These are phyloP conservation scores for Nothophoma quercina DNA, from an alignment of 2,329 filamentous ascomycete species.

Conservation along the genomic window DNA sequence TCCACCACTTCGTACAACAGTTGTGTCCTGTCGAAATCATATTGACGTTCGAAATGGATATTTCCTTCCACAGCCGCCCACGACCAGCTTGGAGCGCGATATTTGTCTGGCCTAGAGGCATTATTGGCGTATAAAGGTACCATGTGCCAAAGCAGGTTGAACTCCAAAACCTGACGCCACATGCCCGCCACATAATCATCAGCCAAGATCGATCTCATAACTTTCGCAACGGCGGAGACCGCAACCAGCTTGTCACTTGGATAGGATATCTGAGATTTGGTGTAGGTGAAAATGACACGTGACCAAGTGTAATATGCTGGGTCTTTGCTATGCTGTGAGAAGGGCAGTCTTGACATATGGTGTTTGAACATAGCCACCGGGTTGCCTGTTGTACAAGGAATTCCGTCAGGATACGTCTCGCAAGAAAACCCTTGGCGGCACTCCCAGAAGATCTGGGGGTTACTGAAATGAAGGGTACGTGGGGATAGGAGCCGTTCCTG, in stretches of 20 bases:
- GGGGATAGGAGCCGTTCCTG: conserved; percentile 27
- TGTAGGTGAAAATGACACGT: not conserved
- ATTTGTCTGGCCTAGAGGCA: not conserved
- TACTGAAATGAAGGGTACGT: conserved; percentile 24
- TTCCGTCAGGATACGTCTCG: conserved; percentile 12
- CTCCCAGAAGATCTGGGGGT: conserved; percentile 29
- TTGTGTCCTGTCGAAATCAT: not conserved
- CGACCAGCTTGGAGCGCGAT: conserved; percentile 23
- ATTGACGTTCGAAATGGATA: too few relatives aligned
- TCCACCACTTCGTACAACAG: conserved; percentile 9
- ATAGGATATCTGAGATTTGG: not conserved
- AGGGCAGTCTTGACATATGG: too few relatives aligned
- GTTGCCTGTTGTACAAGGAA: not conserved
- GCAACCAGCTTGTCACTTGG: conserved; percentile 19
- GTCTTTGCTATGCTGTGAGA: too few relatives aligned
- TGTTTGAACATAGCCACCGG: not conserved
- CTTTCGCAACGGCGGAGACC: conserved; percentile 21
- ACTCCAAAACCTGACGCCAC: conserved; percentile 13
- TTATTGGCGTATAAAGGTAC: not conserved
- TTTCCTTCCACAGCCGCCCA: conserved; percentile 21
- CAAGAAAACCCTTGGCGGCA: conserved; percentile 13
- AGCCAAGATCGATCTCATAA: not conserved
- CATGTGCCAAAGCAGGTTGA: conserved; percentile 1
- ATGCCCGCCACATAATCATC: conserved; percentile 21
- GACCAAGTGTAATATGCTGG: not conserved